Evolutionary conservation across 2,329 filamentous ascomycete species (phyloP).

Genomic region (Hymenoscyphus fructigenus): DNA sequence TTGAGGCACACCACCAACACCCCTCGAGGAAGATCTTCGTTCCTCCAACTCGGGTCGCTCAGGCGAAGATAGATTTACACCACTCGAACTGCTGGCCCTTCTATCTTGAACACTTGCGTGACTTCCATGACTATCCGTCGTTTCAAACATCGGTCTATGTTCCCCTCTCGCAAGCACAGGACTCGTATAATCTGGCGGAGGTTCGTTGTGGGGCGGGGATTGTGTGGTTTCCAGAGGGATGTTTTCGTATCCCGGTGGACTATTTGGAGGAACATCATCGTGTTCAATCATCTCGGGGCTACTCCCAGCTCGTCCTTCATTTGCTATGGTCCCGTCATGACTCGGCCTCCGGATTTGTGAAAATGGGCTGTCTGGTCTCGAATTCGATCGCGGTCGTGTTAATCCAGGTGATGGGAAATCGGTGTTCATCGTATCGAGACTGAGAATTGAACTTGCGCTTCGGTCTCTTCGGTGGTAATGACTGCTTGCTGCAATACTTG

Average conservation of each 20-base stretch:
- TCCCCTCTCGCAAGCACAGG: conserved; percentile 28
- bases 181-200: conserved; percentile 34
- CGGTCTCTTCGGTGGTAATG: conserved; percentile 46
- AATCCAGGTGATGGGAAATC: conserved; percentile 43
- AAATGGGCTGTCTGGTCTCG: conserved; percentile 43
- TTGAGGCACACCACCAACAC: conserved; percentile 45
- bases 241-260: conserved; percentile 36
- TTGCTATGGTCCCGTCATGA: conserved; percentile 15
- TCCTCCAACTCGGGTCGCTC: conserved; percentile 18
- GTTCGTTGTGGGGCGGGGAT: conserved; percentile 21
- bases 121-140: neutral
- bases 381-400: conserved; percentile 43
- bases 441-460: conserved; percentile 56
- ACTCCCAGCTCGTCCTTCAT: conserved; percentile 30
- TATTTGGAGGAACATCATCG: conserved; percentile 32
- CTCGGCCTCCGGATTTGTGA: conserved; percentile 21
- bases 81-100: conserved; percentile 22
- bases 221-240: conserved; percentile 31
- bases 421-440: conserved; percentile 48
- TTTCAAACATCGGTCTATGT: conserved; percentile 7
- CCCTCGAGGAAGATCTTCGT: conserved; percentile 28
- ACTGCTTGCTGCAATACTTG: conserved; percentile 42
- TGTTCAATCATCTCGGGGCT: conserved; percentile 35
- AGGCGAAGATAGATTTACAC: conserved; percentile 19
- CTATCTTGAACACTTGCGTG: conserved; percentile 17